These are phyloP conservation scores for Breynia disticha DNA, from an alignment of 441 rosid genomes.

Conservation along the genomic window DNA sequence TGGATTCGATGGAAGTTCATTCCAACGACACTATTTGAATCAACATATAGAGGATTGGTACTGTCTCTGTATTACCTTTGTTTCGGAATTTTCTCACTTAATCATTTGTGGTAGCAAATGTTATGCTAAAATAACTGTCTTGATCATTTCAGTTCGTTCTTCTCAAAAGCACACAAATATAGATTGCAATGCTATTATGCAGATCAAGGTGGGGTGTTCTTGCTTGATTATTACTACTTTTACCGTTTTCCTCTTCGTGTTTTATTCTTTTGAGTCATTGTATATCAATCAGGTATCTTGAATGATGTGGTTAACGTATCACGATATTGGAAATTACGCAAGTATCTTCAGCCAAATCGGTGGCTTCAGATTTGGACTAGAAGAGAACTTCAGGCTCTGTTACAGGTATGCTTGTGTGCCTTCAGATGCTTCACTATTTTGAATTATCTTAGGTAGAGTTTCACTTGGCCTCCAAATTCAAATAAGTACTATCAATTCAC, in stretches of 20 bases:
- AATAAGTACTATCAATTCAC: too few relatives aligned
- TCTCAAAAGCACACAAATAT: constrained; percentile 51
- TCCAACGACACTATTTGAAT: constrained; percentile 48
- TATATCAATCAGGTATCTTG: constrained; percentile 41
- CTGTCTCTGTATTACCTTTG: not conserved
- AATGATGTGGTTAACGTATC: constrained; percentile 32
- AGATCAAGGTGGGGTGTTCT: constrained; percentile 41
- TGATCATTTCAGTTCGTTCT: constrained; percentile 38
- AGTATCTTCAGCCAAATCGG: constrained; percentile 48
- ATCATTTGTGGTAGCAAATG: not conserved
- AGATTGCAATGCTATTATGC: constrained; percentile 57
- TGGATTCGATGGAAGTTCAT: constrained; percentile 55
- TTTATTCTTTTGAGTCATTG: constrained; percentile 11
- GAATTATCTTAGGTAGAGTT: not conserved
- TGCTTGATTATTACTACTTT: constrained; percentile 9
- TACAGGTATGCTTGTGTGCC: constrained; percentile 42
- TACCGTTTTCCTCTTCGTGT: constrained; percentile 14
- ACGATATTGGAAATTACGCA: constrained; percentile 60
- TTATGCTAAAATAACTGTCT: not conserved
- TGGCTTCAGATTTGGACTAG: constrained; percentile 70
- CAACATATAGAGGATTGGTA: constrained; percentile 43
- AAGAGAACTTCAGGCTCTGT: constrained; percentile 82
- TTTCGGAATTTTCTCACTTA: not conserved
- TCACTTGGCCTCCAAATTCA: not conserved
- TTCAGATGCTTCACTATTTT: not conserved